Conservation (phyloP, 305 asterid genomes). For the Solanum hybrid region DNA sequence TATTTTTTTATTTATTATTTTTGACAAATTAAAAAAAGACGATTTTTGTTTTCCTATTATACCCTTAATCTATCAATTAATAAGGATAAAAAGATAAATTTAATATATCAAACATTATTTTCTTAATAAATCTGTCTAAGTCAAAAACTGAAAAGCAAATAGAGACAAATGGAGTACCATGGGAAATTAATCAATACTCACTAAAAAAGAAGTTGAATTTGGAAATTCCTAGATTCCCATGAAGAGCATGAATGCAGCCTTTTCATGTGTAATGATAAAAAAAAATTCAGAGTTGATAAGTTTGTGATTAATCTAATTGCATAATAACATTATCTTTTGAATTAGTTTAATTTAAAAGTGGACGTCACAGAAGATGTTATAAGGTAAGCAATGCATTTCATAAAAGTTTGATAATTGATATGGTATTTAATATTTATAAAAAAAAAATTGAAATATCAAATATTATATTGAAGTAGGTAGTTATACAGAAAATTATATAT, state of each 20-base stretch:
- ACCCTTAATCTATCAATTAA: background rate
- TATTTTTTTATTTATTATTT: too few relatives aligned
- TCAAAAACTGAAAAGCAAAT: too few relatives aligned
- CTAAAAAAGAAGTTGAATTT: background rate
- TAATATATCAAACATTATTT: too few relatives aligned
- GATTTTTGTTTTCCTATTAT: too few relatives aligned
- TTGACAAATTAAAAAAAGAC: too few relatives aligned
- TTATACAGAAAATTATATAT: background rate
- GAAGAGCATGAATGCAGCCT: background rate
- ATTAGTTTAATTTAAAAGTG: background rate
- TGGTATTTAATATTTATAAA: background rate
- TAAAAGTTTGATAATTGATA: background rate
- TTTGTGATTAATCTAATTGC: background rate
- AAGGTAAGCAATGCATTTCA: background rate
- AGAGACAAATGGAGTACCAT: background rate
- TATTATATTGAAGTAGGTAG: background rate
- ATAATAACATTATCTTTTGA: background rate
- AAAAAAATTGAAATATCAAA: background rate
- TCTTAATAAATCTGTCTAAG: too few relatives aligned
- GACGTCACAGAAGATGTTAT: background rate
- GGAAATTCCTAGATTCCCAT: background rate
- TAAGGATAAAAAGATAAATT: too few relatives aligned
- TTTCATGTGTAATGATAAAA: background rate
- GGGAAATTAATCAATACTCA: background rate
- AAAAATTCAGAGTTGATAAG: background rate